phyloP scores from a whole-genome alignment of 108 stramenopile genomes.

The Cyclotella baltica region DNA sequence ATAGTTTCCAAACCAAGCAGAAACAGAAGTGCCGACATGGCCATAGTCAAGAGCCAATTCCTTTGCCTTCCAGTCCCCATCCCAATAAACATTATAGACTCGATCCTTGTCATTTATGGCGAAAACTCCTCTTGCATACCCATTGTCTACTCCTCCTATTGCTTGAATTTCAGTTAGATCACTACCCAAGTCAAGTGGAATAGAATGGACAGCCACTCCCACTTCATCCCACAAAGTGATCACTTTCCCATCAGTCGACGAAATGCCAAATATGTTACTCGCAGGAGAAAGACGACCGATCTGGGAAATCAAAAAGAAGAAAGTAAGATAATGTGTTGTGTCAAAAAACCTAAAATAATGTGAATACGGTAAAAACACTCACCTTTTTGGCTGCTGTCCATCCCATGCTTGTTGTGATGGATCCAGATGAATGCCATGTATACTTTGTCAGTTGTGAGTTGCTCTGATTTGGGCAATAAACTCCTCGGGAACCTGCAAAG shows the following conservation, averaged over 20 bases:
- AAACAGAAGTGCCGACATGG: not conserved
- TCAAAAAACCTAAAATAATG: not conserved
- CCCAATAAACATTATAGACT: slow-evolving; percentile 3
- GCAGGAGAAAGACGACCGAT: slow-evolving; percentile 1
- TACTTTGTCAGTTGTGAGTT: not conserved
- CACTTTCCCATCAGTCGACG: not conserved
- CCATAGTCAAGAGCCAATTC: not conserved
- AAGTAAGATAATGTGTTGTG: not conserved
- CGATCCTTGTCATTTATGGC: not conserved
- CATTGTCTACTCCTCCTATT: not conserved
- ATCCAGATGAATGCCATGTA: slow-evolving; percentile 2
- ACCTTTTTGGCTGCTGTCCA: slow-evolving; percentile 2
- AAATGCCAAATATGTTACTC: slow-evolving; percentile 14
- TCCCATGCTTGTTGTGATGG: not conserved
- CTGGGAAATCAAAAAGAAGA: not conserved
- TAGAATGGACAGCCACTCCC: not conserved
- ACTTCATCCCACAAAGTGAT: not conserved
- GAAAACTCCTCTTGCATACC: not conserved
- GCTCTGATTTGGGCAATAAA: not conserved
- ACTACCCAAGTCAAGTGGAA: not conserved
- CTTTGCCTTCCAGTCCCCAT: slow-evolving; percentile 11
- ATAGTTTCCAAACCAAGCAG: not conserved
- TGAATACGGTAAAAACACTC: not conserved
- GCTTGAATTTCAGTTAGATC: not conserved
- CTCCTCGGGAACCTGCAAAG: not conserved